Base-by-base conservation (phyloP, 768 basidiomycete species). In the Trametes meyenii region DNA sequence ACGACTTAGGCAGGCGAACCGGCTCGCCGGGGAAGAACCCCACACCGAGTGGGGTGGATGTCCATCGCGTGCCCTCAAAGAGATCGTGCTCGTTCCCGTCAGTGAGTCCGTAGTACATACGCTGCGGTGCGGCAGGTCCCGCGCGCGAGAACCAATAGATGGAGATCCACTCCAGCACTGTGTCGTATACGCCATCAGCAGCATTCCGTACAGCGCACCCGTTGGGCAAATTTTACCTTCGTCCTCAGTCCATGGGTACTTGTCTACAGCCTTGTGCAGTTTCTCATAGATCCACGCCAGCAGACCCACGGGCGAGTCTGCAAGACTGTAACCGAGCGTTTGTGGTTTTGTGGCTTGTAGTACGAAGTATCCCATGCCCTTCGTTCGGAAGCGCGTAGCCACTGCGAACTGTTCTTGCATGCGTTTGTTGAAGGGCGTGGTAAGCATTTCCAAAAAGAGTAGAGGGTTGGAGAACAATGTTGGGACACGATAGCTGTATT, bases 181-280 rank as follows among this genome's bases (percentile, higher is more conserved):
- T 75, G 76, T 16, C 17, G 17, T 21, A 11, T 3, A 12, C 4
- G 14, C 8, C 21, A 24, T 46, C 21, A 46, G 19, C 45, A 40
- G 17, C 39, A 12, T 46, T 19, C 24, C 19, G 17, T 14, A n/a
- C 42, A 49, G 23, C 14, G 61, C 17, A 43, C 6, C 14, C 21
- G 40, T 21, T 19, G 17, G 5, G 61, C 5, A 17, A 17, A 13
- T 19, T 29, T 12, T 19, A 59, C 58, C 73, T 73, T 85, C 82
- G 35, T 85, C 84, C 44, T 83, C 81, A n/a, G 76, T 74, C 84
- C 84, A 85, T 0, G 76, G 75, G 68, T 86, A 85, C 7, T 68
- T 62, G 64, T 85, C 83, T 0, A 69, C 57, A 70, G 66, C 69
- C 17, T 39, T 19, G 36, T 68, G 50, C 43, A 64, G 66, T 58